Evolutionary conservation across 2,329 filamentous ascomycete genomes (phyloP).

Genomic region (Orbilia oligospora): DNA sequence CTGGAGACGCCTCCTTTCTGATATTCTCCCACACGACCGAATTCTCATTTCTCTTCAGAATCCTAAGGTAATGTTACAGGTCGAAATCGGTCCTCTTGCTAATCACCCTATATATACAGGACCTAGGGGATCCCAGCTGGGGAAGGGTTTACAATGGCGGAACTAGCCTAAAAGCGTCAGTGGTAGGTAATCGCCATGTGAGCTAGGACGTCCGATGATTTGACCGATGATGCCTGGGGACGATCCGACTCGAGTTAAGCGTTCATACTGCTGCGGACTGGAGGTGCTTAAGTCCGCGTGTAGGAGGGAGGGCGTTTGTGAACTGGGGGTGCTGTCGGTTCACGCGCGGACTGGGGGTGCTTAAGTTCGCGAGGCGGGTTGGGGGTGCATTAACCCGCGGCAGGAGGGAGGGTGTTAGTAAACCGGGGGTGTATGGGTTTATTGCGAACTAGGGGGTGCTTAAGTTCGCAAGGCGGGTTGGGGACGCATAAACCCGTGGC

Average conservation of each 20-base stretch:
- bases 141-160: neutral
- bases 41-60: neutral
- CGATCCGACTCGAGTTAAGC: neutral
- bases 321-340: too few species aligned
- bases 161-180: neutral
- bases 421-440: too few species aligned
- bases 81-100: neutral
- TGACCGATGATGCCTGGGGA: neutral
- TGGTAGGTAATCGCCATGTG: neutral
- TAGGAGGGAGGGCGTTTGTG: too few species aligned
- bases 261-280: neutral
- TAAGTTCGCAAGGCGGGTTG: too few species aligned
- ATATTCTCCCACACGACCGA: conserved; percentile 2
- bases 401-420: too few species aligned
- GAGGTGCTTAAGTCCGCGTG: too few species aligned
- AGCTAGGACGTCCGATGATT: neutral
- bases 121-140: neutral
- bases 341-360: too few species aligned
- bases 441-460: too few species aligned
- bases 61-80: conserved; percentile 15
- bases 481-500: too few species aligned
- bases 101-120: conserved; percentile 1
- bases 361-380: too few species aligned
- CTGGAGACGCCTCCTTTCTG: conserved; percentile 11
- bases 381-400: too few species aligned